These are phyloP conservation scores for Orbilia javanica DNA, from an alignment of 2,329 filamentous ascomycete genomes.

Conservation along the genomic window DNA sequence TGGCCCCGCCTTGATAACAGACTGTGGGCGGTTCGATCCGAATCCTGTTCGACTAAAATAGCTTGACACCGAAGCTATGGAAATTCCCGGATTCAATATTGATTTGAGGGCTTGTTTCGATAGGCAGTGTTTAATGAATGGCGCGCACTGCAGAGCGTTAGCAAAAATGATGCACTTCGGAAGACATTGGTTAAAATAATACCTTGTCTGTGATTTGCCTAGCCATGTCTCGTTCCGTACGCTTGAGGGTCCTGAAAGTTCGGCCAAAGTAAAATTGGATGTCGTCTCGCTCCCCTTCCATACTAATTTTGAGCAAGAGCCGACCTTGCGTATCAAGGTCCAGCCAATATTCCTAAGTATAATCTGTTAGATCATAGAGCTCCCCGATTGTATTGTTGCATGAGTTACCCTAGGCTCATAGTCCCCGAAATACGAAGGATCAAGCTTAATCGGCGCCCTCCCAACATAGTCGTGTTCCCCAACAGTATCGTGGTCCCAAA, in stretches of 20 bases:
- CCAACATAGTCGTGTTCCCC: conserved; percentile 98
- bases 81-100: conserved; percentile 78
- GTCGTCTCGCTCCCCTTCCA: conserved; percentile 98
- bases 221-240: conserved; percentile 97
- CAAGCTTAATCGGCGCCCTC: conserved; percentile 95
- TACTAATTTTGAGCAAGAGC: conserved; percentile 88
- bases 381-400: not conserved
- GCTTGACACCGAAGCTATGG: conserved; percentile 79
- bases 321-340: conserved; percentile 96
- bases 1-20: conserved; percentile 71
- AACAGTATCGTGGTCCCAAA: conserved; percentile 98
- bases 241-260: conserved; percentile 92
- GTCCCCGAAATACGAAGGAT: conserved; percentile 95
- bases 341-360: conserved; percentile 83
- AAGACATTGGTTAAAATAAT: conserved; percentile 62
- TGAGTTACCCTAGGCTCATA: conserved; percentile 78
- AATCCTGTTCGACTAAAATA: conserved; percentile 73
- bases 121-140: conserved; percentile 90
- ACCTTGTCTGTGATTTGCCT: conserved; percentile 98
- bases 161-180: not conserved
- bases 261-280: conserved; percentile 99
- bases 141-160: conserved; percentile 75
- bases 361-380: not conserved
- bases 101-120: conserved; percentile 83
- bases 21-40: conserved; percentile 67